A percentile compares a stretch with the other conserved stretches of the same genome.
Conservation (phyloP, 2,329 filamentous ascomycete genomes). For the Exophiala viscosa region DNA sequence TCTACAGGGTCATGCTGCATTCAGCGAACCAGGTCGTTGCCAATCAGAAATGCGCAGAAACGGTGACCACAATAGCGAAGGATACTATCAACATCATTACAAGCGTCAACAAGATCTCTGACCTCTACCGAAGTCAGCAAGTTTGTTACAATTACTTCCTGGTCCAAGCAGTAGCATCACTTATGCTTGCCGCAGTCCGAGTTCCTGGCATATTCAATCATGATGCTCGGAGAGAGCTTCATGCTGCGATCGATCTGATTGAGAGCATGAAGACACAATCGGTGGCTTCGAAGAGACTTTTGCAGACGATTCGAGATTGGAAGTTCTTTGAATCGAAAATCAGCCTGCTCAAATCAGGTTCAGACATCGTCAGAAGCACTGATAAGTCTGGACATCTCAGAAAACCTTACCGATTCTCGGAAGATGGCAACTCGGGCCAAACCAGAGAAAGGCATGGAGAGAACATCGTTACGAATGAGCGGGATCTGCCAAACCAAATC, state of each 20-base stretch:
- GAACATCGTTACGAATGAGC: too few species aligned
- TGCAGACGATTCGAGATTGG: too few species aligned
- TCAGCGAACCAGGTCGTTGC: constrained; percentile 77
- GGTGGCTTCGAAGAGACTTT: too few species aligned
- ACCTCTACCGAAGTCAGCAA: constrained; percentile 62
- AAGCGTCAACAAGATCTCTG: constrained; percentile 58
- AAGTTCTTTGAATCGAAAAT: too few species aligned
- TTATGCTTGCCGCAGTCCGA: constrained; percentile 63
- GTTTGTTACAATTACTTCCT: constrained; percentile 66
- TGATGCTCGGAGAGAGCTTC: constrained; percentile 61
- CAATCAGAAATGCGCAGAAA: constrained; percentile 69
- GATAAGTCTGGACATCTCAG: too few species aligned
- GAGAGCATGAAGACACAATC: constrained; percentile 38
- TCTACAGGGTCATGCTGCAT: constrained; percentile 83
- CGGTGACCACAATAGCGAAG: constrained; percentile 61
- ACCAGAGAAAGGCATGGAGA: too few species aligned
- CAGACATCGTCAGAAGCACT: too few species aligned
- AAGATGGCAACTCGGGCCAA: too few species aligned
- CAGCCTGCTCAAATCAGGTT: too few species aligned
- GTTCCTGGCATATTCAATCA: constrained; percentile 59
- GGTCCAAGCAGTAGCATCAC: constrained; percentile 59
- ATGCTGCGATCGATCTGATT: constrained; percentile 62
- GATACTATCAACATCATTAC: constrained; percentile 61
- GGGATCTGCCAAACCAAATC: too few species aligned
- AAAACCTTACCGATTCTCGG: too few species aligned